Conservation (phyloP, 2,329 filamentous ascomycete genomes). For the Acephala macrosclerotiorum region DNA sequence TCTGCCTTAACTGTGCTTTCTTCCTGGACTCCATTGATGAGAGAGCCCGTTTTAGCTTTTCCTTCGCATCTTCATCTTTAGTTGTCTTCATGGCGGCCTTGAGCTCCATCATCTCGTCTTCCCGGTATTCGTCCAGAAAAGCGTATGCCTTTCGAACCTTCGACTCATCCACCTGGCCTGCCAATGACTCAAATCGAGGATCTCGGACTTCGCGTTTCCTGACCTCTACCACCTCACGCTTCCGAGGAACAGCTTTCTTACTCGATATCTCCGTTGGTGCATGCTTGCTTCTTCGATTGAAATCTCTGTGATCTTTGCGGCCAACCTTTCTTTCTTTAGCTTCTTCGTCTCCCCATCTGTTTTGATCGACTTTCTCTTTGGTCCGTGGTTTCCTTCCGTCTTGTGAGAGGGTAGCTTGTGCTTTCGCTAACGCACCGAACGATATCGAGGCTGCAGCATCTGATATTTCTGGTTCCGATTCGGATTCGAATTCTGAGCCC, state of each 20-base stretch:
- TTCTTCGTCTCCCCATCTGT: conserved; percentile 48
- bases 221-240: conserved; percentile 72
- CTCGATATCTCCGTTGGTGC: conserved; percentile 84
- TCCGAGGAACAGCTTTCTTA: conserved; percentile 83
- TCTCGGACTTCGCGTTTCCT: conserved; percentile 73
- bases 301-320: conserved; percentile 49
- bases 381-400: conserved; percentile 40
- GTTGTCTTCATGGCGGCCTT: conserved; percentile 70
- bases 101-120: conserved; percentile 81
- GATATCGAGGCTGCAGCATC: conserved; percentile 67
- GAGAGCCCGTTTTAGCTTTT: conserved; percentile 75
- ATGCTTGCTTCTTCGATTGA: conserved; percentile 77
- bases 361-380: conserved; percentile 47
- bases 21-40: conserved; percentile 80
- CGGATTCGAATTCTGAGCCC: conserved; percentile 19
- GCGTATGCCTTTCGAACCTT: conserved; percentile 77
- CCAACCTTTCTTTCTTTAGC: conserved; percentile 50
- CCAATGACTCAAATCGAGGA: conserved; percentile 82
- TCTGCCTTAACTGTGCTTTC: conserved; percentile 73
- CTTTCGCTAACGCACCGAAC: conserved; percentile 89
- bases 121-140: conserved; percentile 88
- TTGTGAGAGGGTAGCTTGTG: conserved; percentile 70
- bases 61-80: conserved; percentile 72
- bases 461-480: conserved; percentile 21
- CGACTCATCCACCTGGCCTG: conserved; percentile 62